Percentiles rank a stretch among this genome's conserved stretches.
Conservation (phyloP, 805 yeast species). For the Clavispora vitiphila region DNA sequence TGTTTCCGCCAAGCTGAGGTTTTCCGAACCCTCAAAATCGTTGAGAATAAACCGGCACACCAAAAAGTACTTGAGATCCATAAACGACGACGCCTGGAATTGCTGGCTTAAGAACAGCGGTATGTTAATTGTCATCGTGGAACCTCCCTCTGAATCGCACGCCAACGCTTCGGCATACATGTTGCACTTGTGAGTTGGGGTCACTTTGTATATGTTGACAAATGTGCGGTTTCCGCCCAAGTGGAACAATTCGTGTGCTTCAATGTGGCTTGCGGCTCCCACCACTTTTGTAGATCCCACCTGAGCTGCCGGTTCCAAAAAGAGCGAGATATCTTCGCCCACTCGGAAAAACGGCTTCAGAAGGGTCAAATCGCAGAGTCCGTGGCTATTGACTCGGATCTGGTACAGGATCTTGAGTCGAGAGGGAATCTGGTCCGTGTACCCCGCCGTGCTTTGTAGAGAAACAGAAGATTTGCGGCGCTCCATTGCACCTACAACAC, state of each 20-base stretch:
- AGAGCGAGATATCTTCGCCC: conserved; percentile 35
- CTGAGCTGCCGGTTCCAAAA: conserved; percentile 16
- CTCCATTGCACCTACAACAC: conserved; percentile 28
- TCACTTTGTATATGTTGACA: conserved; percentile 29
- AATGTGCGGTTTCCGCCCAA: conserved; percentile 7
- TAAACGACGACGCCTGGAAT: conserved; percentile 31
- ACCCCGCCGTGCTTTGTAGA: conserved; percentile 9
- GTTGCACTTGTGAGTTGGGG: conserved; percentile 30
- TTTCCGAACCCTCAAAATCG: conserved; percentile 16
- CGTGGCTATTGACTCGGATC: conserved; percentile 27
- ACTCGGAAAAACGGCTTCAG: conserved; percentile 32
- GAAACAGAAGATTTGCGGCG: conserved; percentile 25
- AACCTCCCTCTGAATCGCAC: background rate
- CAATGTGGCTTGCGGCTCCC: conserved; percentile 32
- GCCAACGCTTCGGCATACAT: conserved; percentile 26
- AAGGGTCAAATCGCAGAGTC: conserved; percentile 29
- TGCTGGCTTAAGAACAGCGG: conserved; percentile 30
- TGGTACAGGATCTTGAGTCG: conserved; percentile 20
- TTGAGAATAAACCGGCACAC: conserved; percentile 33
- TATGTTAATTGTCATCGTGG: conserved; percentile 23
- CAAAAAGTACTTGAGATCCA: conserved; percentile 32
- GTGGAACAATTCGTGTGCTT: conserved; percentile 37
- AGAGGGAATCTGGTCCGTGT: conserved; percentile 9
- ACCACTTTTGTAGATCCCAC: conserved; percentile 20
- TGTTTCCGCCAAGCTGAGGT: conserved; percentile 2